phyloP scores from a whole-genome alignment of 495 filamentous ascomycete species.

The Glarea lozoyensis region DNA sequence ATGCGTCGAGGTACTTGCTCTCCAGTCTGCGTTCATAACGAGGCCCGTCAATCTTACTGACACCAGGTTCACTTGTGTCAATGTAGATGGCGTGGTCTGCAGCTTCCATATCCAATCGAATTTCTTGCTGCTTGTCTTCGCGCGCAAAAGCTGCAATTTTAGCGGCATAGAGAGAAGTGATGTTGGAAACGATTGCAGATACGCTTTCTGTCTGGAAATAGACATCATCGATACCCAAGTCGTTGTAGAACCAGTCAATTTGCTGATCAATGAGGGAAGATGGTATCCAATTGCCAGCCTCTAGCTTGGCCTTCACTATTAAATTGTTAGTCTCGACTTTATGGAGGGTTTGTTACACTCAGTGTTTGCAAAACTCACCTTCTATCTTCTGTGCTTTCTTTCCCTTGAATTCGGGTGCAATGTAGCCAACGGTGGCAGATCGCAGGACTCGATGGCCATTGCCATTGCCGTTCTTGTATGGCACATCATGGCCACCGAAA shows the following conservation, averaged over 20 bases:
- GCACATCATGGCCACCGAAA: slow-evolving; percentile 73
- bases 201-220: slow-evolving; percentile 92
- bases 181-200: slow-evolving; percentile 83
- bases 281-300: slow-evolving; percentile 65
- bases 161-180: slow-evolving; percentile 92
- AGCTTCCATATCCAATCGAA: slow-evolving; percentile 89
- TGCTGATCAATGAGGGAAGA: slow-evolving; percentile 72
- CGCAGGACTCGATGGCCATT: slow-evolving; percentile 57
- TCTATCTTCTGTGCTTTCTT: slow-evolving; percentile 89
- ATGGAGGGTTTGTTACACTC: slow-evolving; percentile 3
- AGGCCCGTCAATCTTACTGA: slow-evolving; percentile 65
- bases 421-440: slow-evolving; percentile 89
- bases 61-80: slow-evolving; percentile 86
- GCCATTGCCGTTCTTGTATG: slow-evolving; percentile 42
- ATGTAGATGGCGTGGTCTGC: slow-evolving; percentile 97
- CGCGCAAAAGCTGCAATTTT: slow-evolving; percentile 93
- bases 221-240: slow-evolving; percentile 95
- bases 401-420: slow-evolving; percentile 90
- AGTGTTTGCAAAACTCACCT: slow-evolving; percentile 42
- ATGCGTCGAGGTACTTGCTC: slow-evolving; percentile 78
- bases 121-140: slow-evolving; percentile 88
- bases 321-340: too few species aligned
- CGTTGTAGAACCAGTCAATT: slow-evolving; percentile 93
- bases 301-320: slow-evolving; percentile 17
- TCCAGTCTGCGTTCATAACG: slow-evolving; percentile 91